Evolutionary conservation across 2,329 filamentous ascomycete genomes (phyloP), one percentile per base, ranked within the genome.

Genomic region (Hypomyces perniciosus): DNA sequence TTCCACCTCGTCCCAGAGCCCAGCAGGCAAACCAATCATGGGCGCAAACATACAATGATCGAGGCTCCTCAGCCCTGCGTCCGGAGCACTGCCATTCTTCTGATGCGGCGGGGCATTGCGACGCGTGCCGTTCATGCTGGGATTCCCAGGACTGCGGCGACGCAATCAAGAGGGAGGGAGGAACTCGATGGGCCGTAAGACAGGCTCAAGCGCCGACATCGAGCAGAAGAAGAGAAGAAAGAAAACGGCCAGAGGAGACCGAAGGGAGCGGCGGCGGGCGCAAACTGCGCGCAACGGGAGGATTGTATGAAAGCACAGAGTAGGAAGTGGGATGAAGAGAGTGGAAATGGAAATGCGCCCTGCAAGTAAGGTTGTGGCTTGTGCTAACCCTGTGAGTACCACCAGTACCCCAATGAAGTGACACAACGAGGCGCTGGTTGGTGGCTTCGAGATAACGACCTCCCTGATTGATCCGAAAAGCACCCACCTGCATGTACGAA

Each of bases 61-160:
- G 52, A 90, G 73, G 66, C 86, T 90, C 67, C 81, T 83, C 65
- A 95, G 73, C 45, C 91, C 91, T 48, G 91, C 91, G 67, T 91
- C 86, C 4, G 68, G 66, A 28, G 61, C 59, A 46, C 33, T 43
- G 10, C 43, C 37, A 46, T 52, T 51, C 28, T 44, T 35, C 8
- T 47, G 50, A 46, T 60, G 59, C 53, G 58, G 64, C 61, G 62
- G 65, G 60, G 62, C 62, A 62, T 65, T 61, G 57, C 56, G 59
- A 61, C 60, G 62, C 60, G 57, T 54, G 59, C 59, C 61, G 62
- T 59, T 60, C 67, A 69, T 70, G 60, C 53, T 58, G 57, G 56
- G 53, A 54, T 42, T 52, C 51, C 52, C 53, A 52, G 31, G 39
- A 41, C 49, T 27, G 33, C 50, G 40, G 48, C 54, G 34, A 46